phyloP scores from a whole-genome alignment of 768 basidiomycete genomes.

The Termitomyces eurrhizus region DNA sequence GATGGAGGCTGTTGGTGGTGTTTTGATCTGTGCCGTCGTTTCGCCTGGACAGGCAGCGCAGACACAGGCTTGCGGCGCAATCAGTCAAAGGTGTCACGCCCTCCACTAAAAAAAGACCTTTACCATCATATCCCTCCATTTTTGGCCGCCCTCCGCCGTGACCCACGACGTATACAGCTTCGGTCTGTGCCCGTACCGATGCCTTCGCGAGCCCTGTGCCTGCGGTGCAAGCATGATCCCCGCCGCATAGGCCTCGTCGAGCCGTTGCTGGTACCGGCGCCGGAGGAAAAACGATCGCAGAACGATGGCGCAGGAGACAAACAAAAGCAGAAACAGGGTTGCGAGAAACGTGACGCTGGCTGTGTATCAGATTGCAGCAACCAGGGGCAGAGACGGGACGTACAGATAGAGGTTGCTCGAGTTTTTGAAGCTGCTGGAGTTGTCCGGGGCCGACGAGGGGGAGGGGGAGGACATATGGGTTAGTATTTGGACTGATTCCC shows the following conservation, averaged over 20 bases:
- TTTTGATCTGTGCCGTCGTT: conserved; percentile 26
- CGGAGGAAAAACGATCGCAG: conserved; percentile 60
- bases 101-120: conserved; percentile 13
- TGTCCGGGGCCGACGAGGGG: conserved; percentile 13
- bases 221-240: conserved; percentile 43
- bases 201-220: conserved; percentile 34
- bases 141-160: conserved; percentile 22
- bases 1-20: conserved; percentile 9
- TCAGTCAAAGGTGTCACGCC: conserved; percentile 4
- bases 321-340: conserved; percentile 63
- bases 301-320: conserved; percentile 61
- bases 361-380: background rate
- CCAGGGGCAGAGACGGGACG: conserved; percentile 11
- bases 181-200: conserved; percentile 45
- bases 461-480: conserved; percentile 18
- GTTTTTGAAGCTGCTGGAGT: conserved; percentile 4
- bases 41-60: conserved; percentile 30
- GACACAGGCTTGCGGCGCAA: conserved; percentile 31
- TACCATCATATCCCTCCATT: conserved; percentile 50
- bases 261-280: conserved; percentile 47
- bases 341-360: conserved; percentile 64
- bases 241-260: conserved; percentile 50
- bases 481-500: background rate
- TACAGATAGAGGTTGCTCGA: conserved; percentile 45
- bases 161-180: conserved; percentile 47